Conservation (phyloP, 2,329 filamentous ascomycete species). For the Berkeleyomyces rouxiae region DNA sequence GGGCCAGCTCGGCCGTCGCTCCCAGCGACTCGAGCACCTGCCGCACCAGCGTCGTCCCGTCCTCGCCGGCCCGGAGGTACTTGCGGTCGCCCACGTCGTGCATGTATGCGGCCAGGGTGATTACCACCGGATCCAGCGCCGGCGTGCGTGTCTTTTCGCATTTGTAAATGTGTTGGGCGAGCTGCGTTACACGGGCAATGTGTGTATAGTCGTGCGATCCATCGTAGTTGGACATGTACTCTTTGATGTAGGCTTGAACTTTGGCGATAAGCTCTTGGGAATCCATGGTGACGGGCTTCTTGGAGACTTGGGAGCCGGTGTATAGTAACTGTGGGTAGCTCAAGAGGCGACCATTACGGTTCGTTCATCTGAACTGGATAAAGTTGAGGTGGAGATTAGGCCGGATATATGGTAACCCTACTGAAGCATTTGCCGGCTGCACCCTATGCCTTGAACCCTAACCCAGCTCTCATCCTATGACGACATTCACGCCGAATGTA, state of each 20-base stretch:
- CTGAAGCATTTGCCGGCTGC: too few species aligned
- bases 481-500: too few species aligned
- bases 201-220: slow-evolving; percentile 79
- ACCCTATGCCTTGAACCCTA: too few species aligned
- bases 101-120: slow-evolving; percentile 58
- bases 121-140: slow-evolving; percentile 22
- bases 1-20: slow-evolving; percentile 40
- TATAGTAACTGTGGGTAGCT: too few species aligned
- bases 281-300: not conserved
- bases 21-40: slow-evolving; percentile 39
- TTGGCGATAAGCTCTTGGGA: slow-evolving; percentile 32
- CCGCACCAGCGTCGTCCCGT: slow-evolving; percentile 38
- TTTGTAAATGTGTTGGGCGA: slow-evolving; percentile 49
- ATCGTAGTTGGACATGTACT: slow-evolving; percentile 65
- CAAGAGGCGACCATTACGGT: too few species aligned
- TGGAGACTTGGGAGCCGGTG: too few species aligned
- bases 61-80: slow-evolving; percentile 45
- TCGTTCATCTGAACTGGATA: too few species aligned
- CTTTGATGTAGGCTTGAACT: slow-evolving; percentile 46
- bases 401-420: too few species aligned
- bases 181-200: slow-evolving; percentile 60
- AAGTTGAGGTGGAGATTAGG: too few species aligned
- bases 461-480: too few species aligned
- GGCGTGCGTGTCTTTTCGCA: slow-evolving; percentile 24
- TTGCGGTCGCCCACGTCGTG: slow-evolving; percentile 84